Conservation (phyloP, 805 yeast species). For the Wickerhamiella qilinensis region DNA sequence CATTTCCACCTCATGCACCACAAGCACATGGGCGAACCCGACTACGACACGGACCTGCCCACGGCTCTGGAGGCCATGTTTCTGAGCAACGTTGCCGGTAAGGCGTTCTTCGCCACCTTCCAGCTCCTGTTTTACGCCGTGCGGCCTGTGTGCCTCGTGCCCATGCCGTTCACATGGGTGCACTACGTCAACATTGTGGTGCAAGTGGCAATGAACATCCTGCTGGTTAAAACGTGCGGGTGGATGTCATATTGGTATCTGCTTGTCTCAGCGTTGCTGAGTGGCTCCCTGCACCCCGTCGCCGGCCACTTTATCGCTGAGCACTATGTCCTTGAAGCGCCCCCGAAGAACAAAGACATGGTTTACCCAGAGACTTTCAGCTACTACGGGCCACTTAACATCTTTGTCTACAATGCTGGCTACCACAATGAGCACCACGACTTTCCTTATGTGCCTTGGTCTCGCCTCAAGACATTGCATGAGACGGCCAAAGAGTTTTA, state of each 20-base stretch:
- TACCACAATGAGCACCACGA: conserved; percentile 92
- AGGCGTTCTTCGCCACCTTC: conserved; percentile 78
- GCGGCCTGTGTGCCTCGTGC: conserved; percentile 75
- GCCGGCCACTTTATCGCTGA: conserved; percentile 97
- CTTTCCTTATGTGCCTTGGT: conserved; percentile 89
- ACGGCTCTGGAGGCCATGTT: conserved; percentile 61
- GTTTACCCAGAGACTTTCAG: conserved; percentile 61
- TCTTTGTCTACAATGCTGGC: conserved; percentile 83
- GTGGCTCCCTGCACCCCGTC: conserved; percentile 85
- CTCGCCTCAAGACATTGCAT: conserved; percentile 48
- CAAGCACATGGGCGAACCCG: conserved; percentile 73
- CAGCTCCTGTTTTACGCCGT: conserved; percentile 81
- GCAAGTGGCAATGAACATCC: conserved; percentile 42
- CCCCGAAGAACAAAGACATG: conserved; percentile 14
- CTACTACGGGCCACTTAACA: conserved; percentile 67
- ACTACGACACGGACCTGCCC: conserved; percentile 77
- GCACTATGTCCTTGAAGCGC: conserved; percentile 48
- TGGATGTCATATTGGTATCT: conserved; percentile 48
- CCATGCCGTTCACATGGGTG: conserved; percentile 53
- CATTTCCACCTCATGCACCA: conserved; percentile 89
- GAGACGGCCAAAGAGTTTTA: conserved; percentile 66
- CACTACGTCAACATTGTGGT: conserved; percentile 51
- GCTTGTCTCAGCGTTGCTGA: conserved; percentile 61
- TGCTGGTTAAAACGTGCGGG: conserved; percentile 49
- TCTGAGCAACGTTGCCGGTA: conserved; percentile 64